phyloP scores from a whole-genome alignment of 2,329 filamentous ascomycete genomes.

The Trichoderma pleuroti region DNA sequence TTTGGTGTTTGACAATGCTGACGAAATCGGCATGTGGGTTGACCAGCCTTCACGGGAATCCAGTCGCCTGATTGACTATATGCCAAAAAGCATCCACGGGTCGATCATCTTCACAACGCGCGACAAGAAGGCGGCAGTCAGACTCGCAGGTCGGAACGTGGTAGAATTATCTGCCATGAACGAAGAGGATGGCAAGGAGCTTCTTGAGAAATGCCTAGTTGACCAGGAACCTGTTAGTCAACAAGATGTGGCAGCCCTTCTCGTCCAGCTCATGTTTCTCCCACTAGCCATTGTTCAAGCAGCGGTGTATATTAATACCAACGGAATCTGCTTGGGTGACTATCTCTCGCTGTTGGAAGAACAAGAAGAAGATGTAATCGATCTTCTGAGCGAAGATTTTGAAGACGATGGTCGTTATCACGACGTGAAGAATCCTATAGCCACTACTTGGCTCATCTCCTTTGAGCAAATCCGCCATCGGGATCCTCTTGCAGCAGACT shows the following conservation, averaged over 20 bases:
- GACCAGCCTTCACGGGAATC: not conserved
- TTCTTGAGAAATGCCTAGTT: not conserved
- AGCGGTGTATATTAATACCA: constrained; percentile 35
- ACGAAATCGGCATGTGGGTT: constrained; percentile 35
- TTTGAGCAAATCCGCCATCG: constrained; percentile 31
- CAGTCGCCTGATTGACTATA: constrained; percentile 24
- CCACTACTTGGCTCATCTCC: constrained; percentile 35
- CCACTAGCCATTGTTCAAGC: constrained; percentile 38
- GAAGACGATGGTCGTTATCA: constrained; percentile 30
- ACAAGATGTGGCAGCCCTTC: constrained; percentile 20
- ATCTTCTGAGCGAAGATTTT: constrained; percentile 32
- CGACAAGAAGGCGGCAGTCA: constrained; percentile 10
- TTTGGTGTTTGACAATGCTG: constrained; percentile 44
- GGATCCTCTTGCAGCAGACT: constrained; percentile 27
- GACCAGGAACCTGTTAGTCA: not conserved
- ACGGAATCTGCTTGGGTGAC: constrained; percentile 19
- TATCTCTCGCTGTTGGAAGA: constrained; percentile 29
- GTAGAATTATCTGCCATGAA: not conserved
- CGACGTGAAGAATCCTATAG: constrained; percentile 28
- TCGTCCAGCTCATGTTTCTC: constrained; percentile 31
- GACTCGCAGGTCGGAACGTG: constrained; percentile 21
- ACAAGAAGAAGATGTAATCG: constrained; percentile 24
- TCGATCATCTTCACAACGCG: constrained; percentile 26
- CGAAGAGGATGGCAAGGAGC: not conserved
- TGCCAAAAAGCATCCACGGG: constrained; percentile 27